Base-by-base conservation (phyloP, 345 rosid species). In the Syzygium aromaticum region DNA sequence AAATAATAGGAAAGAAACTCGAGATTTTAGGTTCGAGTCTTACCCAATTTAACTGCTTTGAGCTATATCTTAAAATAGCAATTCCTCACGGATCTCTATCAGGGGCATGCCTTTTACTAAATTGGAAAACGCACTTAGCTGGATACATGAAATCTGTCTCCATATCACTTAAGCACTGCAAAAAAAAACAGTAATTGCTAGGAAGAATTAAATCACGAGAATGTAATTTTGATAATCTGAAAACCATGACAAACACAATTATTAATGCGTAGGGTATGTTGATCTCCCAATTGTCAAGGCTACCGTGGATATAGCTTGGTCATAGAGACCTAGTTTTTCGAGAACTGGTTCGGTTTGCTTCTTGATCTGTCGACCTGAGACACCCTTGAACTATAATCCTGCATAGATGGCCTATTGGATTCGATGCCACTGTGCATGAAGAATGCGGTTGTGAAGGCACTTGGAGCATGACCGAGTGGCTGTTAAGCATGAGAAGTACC, bases 401-500 rank as follows among this genome's bases (percentile, higher is more conserved):
- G 28, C 22, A 4, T n/a, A 10, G 86, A 46, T 46, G 77, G 25
- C 51, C 4, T 61, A 30, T 52, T 3, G 6, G 80, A 59, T 61
- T 49, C 6, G 15, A 61, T 13, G 14, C n/a, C 27, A 1, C 5
- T 85, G 28, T 91, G 89, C 87, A 83, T 19, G 77, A 77, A 86
- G 84, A 92, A 93, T 3, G 93, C 93, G 1, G 95, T 54, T 63
- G 46, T 2, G 90, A 87, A 6, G 96, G 96, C 11, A 86, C 19
- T 2, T 92, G 90, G 14, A 95, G 91, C 1, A 92, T 89, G 30
- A 89, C 77, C 0, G 93, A 94, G 84, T 83, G 43, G 86, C 93
- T 92, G 21, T 33, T 88, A 13, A 94, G 92, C 97, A 94, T 93
- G 1, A 92, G 90, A 59, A 77, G 89, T 56, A 95, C 78, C 0